Evolutionary conservation across 2,329 filamentous ascomycete genomes (phyloP).

Genomic region (Scedosporium boydii): DNA sequence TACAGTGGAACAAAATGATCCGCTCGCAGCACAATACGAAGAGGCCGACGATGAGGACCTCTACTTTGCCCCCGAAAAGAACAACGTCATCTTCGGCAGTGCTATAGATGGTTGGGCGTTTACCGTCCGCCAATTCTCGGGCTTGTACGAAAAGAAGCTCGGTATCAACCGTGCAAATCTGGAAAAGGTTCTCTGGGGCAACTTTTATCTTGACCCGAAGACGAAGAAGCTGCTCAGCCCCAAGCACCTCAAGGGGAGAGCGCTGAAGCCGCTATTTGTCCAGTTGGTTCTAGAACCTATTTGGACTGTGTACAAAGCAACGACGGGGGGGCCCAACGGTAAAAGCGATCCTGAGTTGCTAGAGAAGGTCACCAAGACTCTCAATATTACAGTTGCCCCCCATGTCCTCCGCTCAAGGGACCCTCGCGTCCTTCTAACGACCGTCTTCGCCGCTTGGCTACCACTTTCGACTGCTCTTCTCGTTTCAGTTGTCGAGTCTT

Average conservation of each 20-base stretch:
- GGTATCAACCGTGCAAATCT: conserved; percentile 82
- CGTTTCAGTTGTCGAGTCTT: conserved; percentile 86
- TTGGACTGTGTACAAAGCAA: conserved; percentile 92
- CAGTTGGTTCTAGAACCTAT: conserved; percentile 92
- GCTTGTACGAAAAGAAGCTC: conserved; percentile 90
- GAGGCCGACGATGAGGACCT: conserved; percentile 94
- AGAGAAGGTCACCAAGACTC: conserved; percentile 90
- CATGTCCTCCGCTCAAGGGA: conserved; percentile 80
- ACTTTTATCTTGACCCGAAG: conserved; percentile 93
- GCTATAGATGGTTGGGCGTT: conserved; percentile 99
- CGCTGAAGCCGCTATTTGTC: conserved; percentile 94
- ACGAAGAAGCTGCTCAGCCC: conserved; percentile 84
- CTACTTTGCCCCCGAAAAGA: conserved; percentile 96
- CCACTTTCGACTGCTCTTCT: conserved; percentile 86
- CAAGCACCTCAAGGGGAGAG: conserved; percentile 87
- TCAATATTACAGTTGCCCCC: conserved; percentile 74
- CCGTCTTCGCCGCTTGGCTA: conserved; percentile 82
- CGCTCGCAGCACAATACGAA: conserved; percentile 47
- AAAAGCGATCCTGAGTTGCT: conserved; percentile 75
- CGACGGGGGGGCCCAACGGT: conserved; percentile 69
- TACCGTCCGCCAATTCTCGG: conserved; percentile 87
- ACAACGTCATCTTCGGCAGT: conserved; percentile 98
- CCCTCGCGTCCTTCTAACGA: conserved; percentile 70
- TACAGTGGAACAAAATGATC: conserved; percentile 11
- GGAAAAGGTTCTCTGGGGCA: conserved; percentile 94